Conservation (phyloP, 1,284 basidiomycete genomes). For the Malassezia nana region DNA sequence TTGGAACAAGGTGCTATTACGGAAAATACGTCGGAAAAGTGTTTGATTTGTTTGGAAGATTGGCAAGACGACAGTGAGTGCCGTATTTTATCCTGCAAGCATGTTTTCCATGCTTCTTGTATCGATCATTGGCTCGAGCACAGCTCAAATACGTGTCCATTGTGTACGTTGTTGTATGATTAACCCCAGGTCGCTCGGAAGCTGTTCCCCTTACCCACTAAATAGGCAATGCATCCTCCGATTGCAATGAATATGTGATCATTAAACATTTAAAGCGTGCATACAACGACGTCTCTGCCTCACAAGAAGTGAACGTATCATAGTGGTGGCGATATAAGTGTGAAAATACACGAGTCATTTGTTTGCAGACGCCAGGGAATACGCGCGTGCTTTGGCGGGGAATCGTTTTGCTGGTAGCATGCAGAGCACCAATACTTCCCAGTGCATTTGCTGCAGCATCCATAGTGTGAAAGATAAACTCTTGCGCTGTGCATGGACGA, state of each 20-base stretch:
- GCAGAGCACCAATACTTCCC: not conserved
- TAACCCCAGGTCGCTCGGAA: slow-evolving; percentile 7
- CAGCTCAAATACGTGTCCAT: slow-evolving; percentile 36
- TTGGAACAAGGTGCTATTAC: slow-evolving; percentile 24
- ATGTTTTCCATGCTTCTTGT: slow-evolving; percentile 37
- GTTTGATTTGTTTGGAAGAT: slow-evolving; percentile 41
- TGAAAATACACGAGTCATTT: slow-evolving; percentile 85
- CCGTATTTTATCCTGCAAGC: slow-evolving; percentile 32
- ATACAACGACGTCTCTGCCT: slow-evolving; percentile 81
- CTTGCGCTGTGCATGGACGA: slow-evolving; percentile 73
- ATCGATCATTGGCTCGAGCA: slow-evolving; percentile 35
- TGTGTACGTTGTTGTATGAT: slow-evolving; percentile 19
- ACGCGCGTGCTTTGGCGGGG: slow-evolving; percentile 70
- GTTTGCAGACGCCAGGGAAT: slow-evolving; percentile 73
- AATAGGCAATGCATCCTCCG: slow-evolving; percentile 30
- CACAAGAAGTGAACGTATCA: slow-evolving; percentile 77
- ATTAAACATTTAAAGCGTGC: slow-evolving; percentile 78
- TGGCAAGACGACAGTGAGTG: slow-evolving; percentile 39
- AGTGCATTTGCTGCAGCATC: slow-evolving; percentile 87
- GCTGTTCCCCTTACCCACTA: slow-evolving; percentile 6
- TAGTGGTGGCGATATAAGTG: slow-evolving; percentile 72
- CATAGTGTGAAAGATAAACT: slow-evolving; percentile 88
- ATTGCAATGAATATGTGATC: slow-evolving; percentile 69
- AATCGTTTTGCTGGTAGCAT: slow-evolving; percentile 11
- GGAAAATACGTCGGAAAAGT: slow-evolving; percentile 42